A percentile compares a stretch with the other conserved stretches of the same genome.
Conservation (phyloP, 1,139 yeast genomes). For the Eremothecium sinecaudum region DNA sequence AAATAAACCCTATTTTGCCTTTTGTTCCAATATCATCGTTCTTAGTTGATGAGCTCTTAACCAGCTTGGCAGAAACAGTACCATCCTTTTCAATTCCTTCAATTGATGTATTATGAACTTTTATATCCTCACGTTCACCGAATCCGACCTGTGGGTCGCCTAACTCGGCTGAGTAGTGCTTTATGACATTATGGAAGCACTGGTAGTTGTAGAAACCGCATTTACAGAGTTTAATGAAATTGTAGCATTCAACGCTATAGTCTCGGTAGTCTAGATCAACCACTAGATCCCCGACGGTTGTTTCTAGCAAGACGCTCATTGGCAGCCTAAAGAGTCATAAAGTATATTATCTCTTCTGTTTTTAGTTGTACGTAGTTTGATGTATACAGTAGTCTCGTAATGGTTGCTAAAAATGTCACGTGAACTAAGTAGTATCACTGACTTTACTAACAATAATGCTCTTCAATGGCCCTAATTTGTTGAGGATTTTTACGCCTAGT, state of each 20-base stretch:
- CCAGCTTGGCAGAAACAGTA: conserved; percentile 7
- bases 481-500: conserved; percentile 61
- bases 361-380: no score
- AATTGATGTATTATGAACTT: conserved; percentile 16
- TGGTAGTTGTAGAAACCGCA: conserved; percentile 44
- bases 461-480: conserved; percentile 56
- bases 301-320: conserved; percentile 55
- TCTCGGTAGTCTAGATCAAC: conserved; percentile 39
- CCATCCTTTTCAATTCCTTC: conserved; percentile 10
- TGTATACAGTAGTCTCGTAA: no score
- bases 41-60: conserved; percentile 25
- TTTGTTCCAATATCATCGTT: conserved; percentile 1
- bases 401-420: no score
- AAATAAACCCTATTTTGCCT: conserved; percentile 10
- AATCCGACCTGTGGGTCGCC: conserved; percentile 40
- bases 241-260: conserved; percentile 36
- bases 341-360: no score
- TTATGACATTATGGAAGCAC: conserved; percentile 39
- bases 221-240: conserved; percentile 49
- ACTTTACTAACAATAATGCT: conserved; percentile 43
- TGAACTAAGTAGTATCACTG: conserved; percentile 28
- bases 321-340: no score
- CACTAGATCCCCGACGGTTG: conserved; percentile 45
- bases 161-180: conserved; percentile 34
- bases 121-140: conserved; percentile 14